Conservation (phyloP, 495 filamentous ascomycete genomes). For the Apiosordaria backusii region DNA sequence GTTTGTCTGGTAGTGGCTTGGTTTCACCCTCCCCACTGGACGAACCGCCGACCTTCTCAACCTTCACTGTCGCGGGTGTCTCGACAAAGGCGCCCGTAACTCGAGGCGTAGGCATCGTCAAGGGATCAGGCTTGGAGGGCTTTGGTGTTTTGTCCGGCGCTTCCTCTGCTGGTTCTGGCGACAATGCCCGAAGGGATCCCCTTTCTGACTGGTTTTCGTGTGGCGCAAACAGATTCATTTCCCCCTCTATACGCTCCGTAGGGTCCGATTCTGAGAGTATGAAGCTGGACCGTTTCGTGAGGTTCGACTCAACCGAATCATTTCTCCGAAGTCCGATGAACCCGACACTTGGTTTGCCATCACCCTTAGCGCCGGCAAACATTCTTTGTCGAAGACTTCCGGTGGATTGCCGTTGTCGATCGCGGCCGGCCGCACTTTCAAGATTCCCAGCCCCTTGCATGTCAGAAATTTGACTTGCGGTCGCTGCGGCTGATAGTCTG, state of each 20-base stretch:
- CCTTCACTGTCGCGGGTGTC: conserved; percentile 44
- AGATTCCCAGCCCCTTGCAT: conserved; percentile 18
- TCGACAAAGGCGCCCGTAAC: conserved; percentile 52
- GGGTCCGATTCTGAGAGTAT: conserved; percentile 52
- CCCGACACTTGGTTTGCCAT: conserved; percentile 36
- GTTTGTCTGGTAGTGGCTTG: background rate
- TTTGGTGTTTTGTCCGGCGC: conserved; percentile 43
- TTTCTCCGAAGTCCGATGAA: conserved; percentile 37
- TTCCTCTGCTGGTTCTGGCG: conserved; percentile 37
- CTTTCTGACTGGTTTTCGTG: conserved; percentile 52
- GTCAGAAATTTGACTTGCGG: conserved; percentile 43
- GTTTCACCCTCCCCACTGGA: background rate
- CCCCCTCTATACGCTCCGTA: conserved; percentile 51
- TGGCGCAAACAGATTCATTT: conserved; percentile 53
- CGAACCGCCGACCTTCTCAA: conserved; percentile 25
- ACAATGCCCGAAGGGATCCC: conserved; percentile 48
- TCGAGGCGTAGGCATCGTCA: conserved; percentile 49
- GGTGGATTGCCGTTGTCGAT: conserved; percentile 7
- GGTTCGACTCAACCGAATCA: conserved; percentile 38
- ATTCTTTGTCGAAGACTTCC: conserved; percentile 18
- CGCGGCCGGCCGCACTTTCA: conserved; percentile 4
- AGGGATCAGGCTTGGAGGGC: conserved; percentile 40
- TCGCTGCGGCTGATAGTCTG: conserved; percentile 60
- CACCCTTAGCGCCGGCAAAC: conserved; percentile 26
- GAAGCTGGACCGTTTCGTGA: conserved; percentile 38